Base-by-base conservation (phyloP, 2,329 filamentous ascomycete species). In the Alternaria sp. region DNA sequence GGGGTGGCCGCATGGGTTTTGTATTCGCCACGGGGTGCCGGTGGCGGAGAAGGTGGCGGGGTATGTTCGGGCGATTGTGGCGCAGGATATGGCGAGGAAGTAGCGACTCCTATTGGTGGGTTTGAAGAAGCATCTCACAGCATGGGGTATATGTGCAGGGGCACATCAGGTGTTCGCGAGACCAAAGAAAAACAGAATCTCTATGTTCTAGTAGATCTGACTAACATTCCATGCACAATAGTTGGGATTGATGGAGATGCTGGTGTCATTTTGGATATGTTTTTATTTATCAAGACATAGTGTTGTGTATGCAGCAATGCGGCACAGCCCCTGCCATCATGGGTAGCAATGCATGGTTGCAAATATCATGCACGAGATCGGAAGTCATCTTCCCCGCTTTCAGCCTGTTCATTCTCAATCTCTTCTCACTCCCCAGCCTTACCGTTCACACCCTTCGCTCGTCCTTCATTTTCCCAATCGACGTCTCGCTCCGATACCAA, bases 1-100 rank as follows among this genome's bases (percentile, higher is more conserved):
- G 50, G 85, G 84, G 0, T 80, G 88, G 66, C 84, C 84, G 51
- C 88, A 90, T 81, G 86, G 84, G 0, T 90, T 90, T 77, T 89
- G 86, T 72, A 80, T 89, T 62, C 80, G 82, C 54, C 78, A 84
- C 64, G 79, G 80, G 47, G 71, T 79, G 11, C 72, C 82, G 23
- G 85, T 88, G 73, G 86, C 86, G 3, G 79, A 81, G 62, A 86
- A 83, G 69, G 84, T 86, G 17, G 80, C 79, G 19, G 76, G 68
- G 23, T 88, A 86, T 77, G 77, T 87, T 44, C 71, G 72, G 59
- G 81, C 82, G 58, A 83, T 86, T 26, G 66, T 79, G 8, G 61
- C 63, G 51, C 62, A 62, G 30, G 76, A 78, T 62, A 54, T 52
- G 54, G 25, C 44, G 32, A 65, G 49, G 47, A 56, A 54, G 36